Base-by-base conservation (phyloP, 202 grass and related monocot genomes). In the Digitaria exilis region DNA sequence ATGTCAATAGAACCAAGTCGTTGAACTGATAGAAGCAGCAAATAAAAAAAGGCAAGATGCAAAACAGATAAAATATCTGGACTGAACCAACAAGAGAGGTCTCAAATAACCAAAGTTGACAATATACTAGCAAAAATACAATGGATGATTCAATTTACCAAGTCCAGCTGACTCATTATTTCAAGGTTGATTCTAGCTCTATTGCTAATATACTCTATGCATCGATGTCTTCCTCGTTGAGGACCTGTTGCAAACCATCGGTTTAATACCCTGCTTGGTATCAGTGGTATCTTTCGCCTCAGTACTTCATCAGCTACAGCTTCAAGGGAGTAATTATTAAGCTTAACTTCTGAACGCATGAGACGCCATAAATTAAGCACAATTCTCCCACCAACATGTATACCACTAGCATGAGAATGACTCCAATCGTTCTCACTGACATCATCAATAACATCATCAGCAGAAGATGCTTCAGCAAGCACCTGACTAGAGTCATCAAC, bases 321-420 rank as follows among this genome's bases (percentile, higher is more conserved):
- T 84, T 98, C 96, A 78, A 95, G 67, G 65, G 78, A 87, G 80
- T 93, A 95, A 88, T 90, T 91, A 84, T 93, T 98, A 77, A 98
- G 91, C 68, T 98, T 93, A 84, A 95, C 89, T 88, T 98, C 96
- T 80, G 85, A 83, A 83, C 90, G 92, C 88, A 98, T 95, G 48
- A 98, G 89, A 44, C 90, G 89, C 96, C 96, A 98, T 84, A 98
- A 75, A 86, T 98, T 95, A 80, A 98, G 77, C 50, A 98, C 87
- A 74, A 98, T 95, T 82, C 96, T 91, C 65, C 96, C 96, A 77
- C 85, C 89, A 62, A 95, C 90, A 91, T 95, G 96, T 87, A 98
- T 80, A 78, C 92, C 96, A 75, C 90, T 93, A 10, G 69, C 85
- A 90, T 95, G 96, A 68, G 80, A 88, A 68, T 88, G 88, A 54